These are phyloP conservation scores for Diutina scorzettiae DNA, from an alignment of 1,139 yeast species.

Conservation along the genomic window DNA sequence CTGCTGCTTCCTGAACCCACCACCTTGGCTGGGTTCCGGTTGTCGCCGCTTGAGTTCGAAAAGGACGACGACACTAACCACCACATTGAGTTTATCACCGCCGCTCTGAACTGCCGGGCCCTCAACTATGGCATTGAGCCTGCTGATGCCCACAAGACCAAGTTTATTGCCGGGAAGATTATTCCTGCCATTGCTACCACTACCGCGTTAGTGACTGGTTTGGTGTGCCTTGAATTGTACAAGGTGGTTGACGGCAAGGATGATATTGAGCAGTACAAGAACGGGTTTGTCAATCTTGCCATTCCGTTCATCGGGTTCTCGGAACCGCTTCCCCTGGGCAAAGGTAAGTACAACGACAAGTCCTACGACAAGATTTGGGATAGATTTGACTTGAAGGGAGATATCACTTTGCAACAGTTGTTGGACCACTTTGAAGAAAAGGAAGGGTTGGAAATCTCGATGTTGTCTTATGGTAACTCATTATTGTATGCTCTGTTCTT, in stretches of 20 bases:
- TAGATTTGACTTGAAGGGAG: slow-evolving; percentile 71
- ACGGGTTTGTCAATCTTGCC: slow-evolving; percentile 89
- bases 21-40: slow-evolving; percentile 76
- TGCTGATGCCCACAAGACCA: slow-evolving; percentile 66
- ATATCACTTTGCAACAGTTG: slow-evolving; percentile 65
- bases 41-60: slow-evolving; percentile 84
- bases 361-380: slow-evolving; percentile 91
- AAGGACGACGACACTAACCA: slow-evolving; percentile 96
- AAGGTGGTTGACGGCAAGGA: slow-evolving; percentile 69
- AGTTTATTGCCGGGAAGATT: slow-evolving; percentile 84
- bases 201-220: slow-evolving; percentile 90
- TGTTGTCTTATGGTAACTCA: slow-evolving; percentile 88
- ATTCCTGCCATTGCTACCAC: slow-evolving; percentile 99
- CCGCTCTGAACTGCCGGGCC: slow-evolving; percentile 95
- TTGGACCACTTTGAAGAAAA: slow-evolving; percentile 65
- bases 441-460: slow-evolving; percentile 78
- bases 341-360: slow-evolving; percentile 71
- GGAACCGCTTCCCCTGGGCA: slow-evolving; percentile 83
- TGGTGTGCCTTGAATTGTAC: slow-evolving; percentile 83
- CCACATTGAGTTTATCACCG: slow-evolving; percentile 93
- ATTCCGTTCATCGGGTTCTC: slow-evolving; percentile 94
- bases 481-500: slow-evolving; percentile 85
- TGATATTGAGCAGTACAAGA: slow-evolving; percentile 80
- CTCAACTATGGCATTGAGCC: slow-evolving; percentile 76
- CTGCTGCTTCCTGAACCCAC: slow-evolving; percentile 82